Conservation (phyloP, 345 rosid genomes). For the Eutrema heterophyllum region DNA sequence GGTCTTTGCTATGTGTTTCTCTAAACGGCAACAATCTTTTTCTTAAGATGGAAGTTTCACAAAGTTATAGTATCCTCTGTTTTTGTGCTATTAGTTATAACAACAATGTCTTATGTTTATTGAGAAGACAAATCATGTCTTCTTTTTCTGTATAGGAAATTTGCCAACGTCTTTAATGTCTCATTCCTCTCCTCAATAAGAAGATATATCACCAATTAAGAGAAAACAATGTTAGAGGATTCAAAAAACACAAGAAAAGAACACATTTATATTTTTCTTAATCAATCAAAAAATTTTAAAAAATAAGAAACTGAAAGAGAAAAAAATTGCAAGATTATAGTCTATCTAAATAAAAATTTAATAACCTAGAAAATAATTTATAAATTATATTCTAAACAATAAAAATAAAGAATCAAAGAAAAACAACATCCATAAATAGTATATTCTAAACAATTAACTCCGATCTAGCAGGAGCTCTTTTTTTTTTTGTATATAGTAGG, state of each 20-base stretch:
- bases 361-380: background rate
- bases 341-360: background rate
- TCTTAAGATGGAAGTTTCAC: background rate
- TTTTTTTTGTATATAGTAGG: background rate
- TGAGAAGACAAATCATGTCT: background rate
- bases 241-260: no score
- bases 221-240: background rate
- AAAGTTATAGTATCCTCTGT: background rate
- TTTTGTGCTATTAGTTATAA: background rate
- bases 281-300: no score
- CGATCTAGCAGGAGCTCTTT: background rate
- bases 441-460: slow-evolving; percentile 11
- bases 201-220: background rate
- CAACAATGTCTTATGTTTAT: background rate
- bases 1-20: background rate
- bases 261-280: background rate
- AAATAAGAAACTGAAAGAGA: no score
- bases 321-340: background rate
- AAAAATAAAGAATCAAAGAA: background rate
- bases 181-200: background rate
- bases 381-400: background rate
- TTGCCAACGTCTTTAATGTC: background rate
- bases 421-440: background rate
- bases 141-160: background rate
- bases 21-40: background rate